Base-by-base conservation (phyloP, 192 early-diverging fungal genomes). In the Polychytrium aggregatum region DNA sequence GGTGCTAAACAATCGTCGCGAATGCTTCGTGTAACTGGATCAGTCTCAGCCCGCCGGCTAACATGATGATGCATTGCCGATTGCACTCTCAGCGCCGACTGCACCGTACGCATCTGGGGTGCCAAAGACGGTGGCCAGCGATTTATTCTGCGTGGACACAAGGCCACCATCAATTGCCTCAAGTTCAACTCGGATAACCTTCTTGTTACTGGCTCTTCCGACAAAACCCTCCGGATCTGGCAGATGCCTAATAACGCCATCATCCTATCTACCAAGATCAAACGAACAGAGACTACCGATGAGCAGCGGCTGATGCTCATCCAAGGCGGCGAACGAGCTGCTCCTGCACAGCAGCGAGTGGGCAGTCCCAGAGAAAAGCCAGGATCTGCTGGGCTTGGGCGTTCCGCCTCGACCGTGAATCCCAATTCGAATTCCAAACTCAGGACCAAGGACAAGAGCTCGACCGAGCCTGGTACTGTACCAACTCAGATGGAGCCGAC, bases 181-280 rank as follows among this genome's bases (percentile, higher is more conserved):
- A 44, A 47, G 31, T 40, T 52, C 16, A 41, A 21, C 3, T 21
- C 21, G 3, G 22, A 29, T n/a, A 28, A 4, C 31, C 24, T 44
- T 2, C 33, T 67, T 13, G 41, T 67, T 6, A 51, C 60, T 9
- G 65, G 60, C 1, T 55, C 55, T 3, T 38, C 45, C 16, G 65
- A 67, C 48, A 36, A 59, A 53, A 49, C 60, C 7, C n/a, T 63
- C 16, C 35, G 46, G 40, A 53, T 65, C 27, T 65, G 63, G 59
- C 22, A 53, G 8, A 20, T 48, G 22, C 16, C 8, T 11, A 27
- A 30, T 14, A 11, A 4, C 4, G 5, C 4, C 22, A 30, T 20
- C 3, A n/a, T 37, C 18, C n/a, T n/a, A n/a, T n/a, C n/a, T n/a
- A n/a, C n/a, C n/a, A n/a, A n/a, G n/a, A n/a, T n/a, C n/a, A n/a